These are phyloP conservation scores for Magnolia sinica DNA, from an alignment of 164 flowering plant species.

Conservation along the genomic window DNA sequence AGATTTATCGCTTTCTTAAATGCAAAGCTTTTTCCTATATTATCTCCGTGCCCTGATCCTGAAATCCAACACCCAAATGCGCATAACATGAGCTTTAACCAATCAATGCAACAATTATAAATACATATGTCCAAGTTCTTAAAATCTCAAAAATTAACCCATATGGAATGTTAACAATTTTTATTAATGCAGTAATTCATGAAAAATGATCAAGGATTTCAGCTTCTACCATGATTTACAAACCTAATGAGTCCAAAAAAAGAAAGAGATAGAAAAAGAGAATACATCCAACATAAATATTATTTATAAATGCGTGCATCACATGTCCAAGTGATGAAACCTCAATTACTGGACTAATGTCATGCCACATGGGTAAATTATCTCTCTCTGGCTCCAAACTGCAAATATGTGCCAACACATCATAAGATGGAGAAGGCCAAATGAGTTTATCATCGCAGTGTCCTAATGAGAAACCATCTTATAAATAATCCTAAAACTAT, in stretches of 20 bases:
- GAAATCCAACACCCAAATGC: neutral
- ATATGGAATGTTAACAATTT: too few species aligned
- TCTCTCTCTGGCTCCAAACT: constrained; percentile 39
- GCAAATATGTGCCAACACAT: constrained; percentile 8
- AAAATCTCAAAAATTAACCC: neutral
- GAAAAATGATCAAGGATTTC: neutral
- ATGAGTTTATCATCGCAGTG: neutral
- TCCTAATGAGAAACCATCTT: neutral
- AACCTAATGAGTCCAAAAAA: neutral
- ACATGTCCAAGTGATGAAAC: constrained; percentile 78
- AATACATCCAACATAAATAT: constrained; percentile 52
- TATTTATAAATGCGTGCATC: constrained; percentile 66
- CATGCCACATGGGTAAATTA: constrained; percentile 50
- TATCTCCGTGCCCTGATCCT: constrained; percentile 73
- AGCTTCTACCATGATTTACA: neutral
- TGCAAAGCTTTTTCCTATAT: constrained; percentile 55
- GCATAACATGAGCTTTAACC: neutral
- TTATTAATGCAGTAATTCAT: neutral
- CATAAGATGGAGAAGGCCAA: neutral
- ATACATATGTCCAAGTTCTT: neutral
- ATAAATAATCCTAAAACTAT: too few species aligned
- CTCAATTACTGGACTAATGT: constrained; percentile 50
- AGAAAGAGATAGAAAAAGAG: too few species aligned
- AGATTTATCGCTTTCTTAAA: constrained; percentile 37
- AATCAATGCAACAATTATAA: neutral